Base-by-base conservation (phyloP, 1,284 basidiomycete species). In the Melampsora abietis-canadensis region DNA sequence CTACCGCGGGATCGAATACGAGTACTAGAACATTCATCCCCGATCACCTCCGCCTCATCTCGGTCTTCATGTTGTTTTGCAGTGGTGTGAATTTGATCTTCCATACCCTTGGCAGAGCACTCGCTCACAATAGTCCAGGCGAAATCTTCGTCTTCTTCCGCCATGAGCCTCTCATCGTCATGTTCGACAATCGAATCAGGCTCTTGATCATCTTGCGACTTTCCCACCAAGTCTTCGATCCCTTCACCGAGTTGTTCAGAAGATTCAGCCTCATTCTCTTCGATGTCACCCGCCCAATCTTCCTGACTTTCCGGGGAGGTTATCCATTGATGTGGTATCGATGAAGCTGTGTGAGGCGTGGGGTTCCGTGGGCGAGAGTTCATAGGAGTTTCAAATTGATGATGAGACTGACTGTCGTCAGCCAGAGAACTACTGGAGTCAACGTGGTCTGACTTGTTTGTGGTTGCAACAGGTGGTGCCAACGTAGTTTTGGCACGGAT, bases 401-500 rank as follows among this genome's bases (percentile, higher is more conserved):
- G 51, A 21, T 27, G 27, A 27, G 27, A 57, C 12, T 44, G 51
- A 57, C 21, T 57, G 51, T 21, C 27, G 14, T 21, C 21, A 57
- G n/a, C 51, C 19, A 57, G 51, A 21, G n/a, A 21, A 8, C 51
- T 57, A 21, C 51, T 57, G 19, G 40, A 44, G 14, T 44, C 40
- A 54, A n/a, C 51, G 21, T 19, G n/a, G 51, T 54, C 51, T 54
- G 51, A 54, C 51, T 54, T n/a, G 3, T 54, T 17, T 31, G 60
- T 19, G 17, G 31, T 19, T 34, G 31, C 27, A 7, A 19, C 19
- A 21, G 24, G 27, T 17, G 60, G 27, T 31, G 19, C 27, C 30
- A 14, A 19, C 10, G 6, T 68, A 30, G 68, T 68, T 66, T 76
- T 77, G 5, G 76, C 76, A 37, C 76, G 73, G 51, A 77, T 77